phyloP scores from a whole-genome alignment of 768 basidiomycete genomes.

The Lactarius evosmus region DNA sequence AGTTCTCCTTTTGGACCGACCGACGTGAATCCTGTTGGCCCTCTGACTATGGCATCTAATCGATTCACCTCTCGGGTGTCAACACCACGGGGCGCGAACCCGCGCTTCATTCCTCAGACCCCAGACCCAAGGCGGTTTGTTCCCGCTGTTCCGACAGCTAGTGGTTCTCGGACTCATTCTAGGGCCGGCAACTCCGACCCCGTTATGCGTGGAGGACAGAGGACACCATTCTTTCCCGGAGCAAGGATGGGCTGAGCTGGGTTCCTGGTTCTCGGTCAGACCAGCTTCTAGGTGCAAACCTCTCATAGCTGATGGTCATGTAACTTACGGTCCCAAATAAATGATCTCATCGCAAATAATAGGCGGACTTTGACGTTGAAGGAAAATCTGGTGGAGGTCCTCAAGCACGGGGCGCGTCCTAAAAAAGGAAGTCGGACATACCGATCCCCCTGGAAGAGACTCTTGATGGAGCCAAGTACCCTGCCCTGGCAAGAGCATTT shows the following conservation, averaged over 20 bases:
- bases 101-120: slow-evolving; percentile 27
- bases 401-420: too few species aligned
- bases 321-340: not conserved
- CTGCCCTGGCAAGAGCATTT: not conserved
- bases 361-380: not conserved
- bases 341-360: not conserved
- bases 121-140: slow-evolving; percentile 26
- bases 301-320: not conserved
- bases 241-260: slow-evolving; percentile 28
- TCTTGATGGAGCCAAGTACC: not conserved
- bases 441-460: not conserved
- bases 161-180: slow-evolving; percentile 22
- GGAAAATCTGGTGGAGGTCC: not conserved
- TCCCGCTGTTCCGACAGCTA: slow-evolving; percentile 14
- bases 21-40: not conserved
- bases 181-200: slow-evolving; percentile 24
- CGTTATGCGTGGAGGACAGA: slow-evolving; percentile 37
- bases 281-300: not conserved
- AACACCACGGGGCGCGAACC: slow-evolving; percentile 7
- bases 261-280: too few species aligned
- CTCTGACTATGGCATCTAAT: not conserved
- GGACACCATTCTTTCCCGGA: slow-evolving; percentile 51
- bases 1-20: slow-evolving; percentile 3
- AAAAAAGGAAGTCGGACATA: not conserved
- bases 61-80: slow-evolving; percentile 21